Percentiles rank a stretch among this genome's conserved stretches.
Evolutionary conservation across 1,139 yeast species (phyloP).

Genomic region (Yamadazyma triangularis): DNA sequence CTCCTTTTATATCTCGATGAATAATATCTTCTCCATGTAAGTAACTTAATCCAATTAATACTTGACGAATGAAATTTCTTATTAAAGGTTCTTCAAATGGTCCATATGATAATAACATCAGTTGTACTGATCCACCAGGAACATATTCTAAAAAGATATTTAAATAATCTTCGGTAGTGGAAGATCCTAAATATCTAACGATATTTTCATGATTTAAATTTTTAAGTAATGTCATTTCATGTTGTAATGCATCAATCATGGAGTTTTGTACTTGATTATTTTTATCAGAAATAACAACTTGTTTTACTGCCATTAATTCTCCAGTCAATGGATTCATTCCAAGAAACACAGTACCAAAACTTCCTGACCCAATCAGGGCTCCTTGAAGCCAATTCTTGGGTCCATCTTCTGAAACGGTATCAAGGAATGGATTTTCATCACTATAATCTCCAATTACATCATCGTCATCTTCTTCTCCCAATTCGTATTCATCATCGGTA

Average conservation of each 20-base stretch:
- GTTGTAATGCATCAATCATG: conserved; percentile 80
- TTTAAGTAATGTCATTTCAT: conserved; percentile 75
- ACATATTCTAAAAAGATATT: conserved; percentile 91
- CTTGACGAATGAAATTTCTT: conserved; percentile 78
- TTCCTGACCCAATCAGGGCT: conserved; percentile 89
- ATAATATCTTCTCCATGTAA: conserved; percentile 79
- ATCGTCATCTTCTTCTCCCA: conserved; percentile 10
- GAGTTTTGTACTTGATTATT: conserved; percentile 43
- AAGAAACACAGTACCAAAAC: conserved; percentile 88
- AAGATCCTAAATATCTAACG: conserved; percentile 85
- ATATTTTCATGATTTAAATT: conserved; percentile 88
- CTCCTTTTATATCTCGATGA: conserved; percentile 92
- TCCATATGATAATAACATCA: conserved; percentile 81
- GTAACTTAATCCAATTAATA: conserved; percentile 74
- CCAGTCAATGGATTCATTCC: conserved; percentile 94
- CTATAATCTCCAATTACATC: conserved; percentile 13
- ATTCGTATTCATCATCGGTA: conserved; percentile 24
- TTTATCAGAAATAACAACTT: conserved; percentile 65
- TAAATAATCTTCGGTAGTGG: conserved; percentile 62
- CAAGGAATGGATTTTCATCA: conserved; percentile 13
- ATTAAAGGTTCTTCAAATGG: conserved; percentile 90
- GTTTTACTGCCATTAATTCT: conserved; percentile 95
- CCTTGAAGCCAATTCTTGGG: conserved; percentile 91
- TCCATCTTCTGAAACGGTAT: conserved; percentile 26
- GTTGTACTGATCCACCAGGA: conserved; percentile 94